These are phyloP conservation scores for Nicotiana obtusifolia DNA, from an alignment of 257 asterid species.

Conservation along the genomic window DNA sequence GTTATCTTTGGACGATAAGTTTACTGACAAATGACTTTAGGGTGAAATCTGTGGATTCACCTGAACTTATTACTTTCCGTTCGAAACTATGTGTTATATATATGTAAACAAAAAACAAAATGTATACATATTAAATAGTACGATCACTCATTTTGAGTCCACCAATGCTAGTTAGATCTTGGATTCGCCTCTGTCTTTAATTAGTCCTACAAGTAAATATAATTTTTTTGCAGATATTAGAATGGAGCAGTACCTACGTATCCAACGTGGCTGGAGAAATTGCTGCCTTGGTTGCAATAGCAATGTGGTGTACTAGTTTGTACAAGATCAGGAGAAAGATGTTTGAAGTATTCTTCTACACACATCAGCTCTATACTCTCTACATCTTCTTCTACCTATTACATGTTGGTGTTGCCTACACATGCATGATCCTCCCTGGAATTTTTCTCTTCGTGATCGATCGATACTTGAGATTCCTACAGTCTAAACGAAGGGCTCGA, in stretches of 20 bases:
- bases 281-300: conserved; percentile 37
- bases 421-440: conserved; percentile 64
- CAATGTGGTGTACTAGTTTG: conserved; percentile 48
- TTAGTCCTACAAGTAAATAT: too few relatives aligned
- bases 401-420: conserved; percentile 62
- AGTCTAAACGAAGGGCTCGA: conserved; percentile 37
- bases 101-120: too few relatives aligned
- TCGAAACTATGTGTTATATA: too few relatives aligned
- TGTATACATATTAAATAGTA: too few relatives aligned
- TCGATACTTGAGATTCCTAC: conserved; percentile 51
- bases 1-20: too few relatives aligned
- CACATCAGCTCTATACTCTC: conserved; percentile 46
- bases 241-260: conserved; percentile 53
- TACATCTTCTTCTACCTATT: conserved; percentile 48
- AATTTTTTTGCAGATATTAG: conserved; percentile 35
- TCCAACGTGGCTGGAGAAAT: conserved; percentile 64
- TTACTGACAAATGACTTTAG: too few relatives aligned
- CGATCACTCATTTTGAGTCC: too few relatives aligned
- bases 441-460: conserved; percentile 58
- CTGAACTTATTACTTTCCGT: too few relatives aligned
- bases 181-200: too few relatives aligned
- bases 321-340: conserved; percentile 45
- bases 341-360: conserved; percentile 52
- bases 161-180: too few relatives aligned
- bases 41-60: too few relatives aligned